Conservation (phyloP, 169 alveolate species). For the Besnoitia besnoiti region DNA sequence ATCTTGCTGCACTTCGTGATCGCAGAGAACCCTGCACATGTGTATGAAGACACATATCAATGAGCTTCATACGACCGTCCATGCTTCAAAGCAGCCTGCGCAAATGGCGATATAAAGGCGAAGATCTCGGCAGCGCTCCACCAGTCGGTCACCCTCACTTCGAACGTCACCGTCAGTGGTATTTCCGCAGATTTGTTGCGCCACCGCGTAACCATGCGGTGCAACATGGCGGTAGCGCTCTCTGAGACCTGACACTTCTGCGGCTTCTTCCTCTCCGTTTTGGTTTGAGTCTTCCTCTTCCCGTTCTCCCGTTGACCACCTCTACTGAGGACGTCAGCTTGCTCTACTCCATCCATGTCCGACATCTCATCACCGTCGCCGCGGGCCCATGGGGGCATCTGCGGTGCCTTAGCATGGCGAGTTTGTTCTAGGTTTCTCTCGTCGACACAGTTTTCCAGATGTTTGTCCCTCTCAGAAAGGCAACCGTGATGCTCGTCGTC, state of each 20-base stretch:
- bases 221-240: background rate
- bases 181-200: background rate
- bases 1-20: no score
- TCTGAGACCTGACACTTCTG: background rate
- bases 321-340: background rate
- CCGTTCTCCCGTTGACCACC: background rate
- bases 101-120: background rate
- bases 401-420: no score
- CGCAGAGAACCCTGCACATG: no score
- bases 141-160: conserved; percentile 2
- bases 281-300: background rate
- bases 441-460: no score
- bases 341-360: background rate
- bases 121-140: background rate
- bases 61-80: background rate
- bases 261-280: background rate
- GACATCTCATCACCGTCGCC: no score
- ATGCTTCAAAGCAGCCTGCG: background rate
- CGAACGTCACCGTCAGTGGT: background rate
- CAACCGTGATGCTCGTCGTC: no score
- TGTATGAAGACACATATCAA: background rate
- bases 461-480: no score
- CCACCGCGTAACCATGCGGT: background rate
- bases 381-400: no score
- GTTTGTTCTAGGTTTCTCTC: no score